Evolutionary conservation across 306 rosid genomes (phyloP).

Genomic region (Vigna nakashimae): DNA sequence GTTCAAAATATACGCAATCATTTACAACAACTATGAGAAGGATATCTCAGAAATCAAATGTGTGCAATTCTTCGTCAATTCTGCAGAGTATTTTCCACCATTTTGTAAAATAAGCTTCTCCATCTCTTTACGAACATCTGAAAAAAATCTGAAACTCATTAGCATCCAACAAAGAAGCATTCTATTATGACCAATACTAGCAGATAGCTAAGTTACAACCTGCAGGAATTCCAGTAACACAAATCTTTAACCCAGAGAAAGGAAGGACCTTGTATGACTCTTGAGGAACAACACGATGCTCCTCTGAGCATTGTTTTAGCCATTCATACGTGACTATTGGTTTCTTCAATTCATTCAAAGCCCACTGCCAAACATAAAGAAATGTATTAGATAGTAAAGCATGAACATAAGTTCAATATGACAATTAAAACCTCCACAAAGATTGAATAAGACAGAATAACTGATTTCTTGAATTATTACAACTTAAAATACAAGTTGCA

Average conservation of each 20-base stretch:
- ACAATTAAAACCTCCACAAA: conserved; percentile 23
- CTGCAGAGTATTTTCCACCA: conserved; percentile 93
- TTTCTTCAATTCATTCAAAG: conserved; percentile 86
- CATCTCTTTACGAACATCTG: conserved; percentile 86
- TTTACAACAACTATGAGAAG: conserved; percentile 54
- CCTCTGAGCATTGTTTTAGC: conserved; percentile 91
- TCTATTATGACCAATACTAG: conserved; percentile 41
- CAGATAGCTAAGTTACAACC: conserved; percentile 61
- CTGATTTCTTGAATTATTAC: conserved; percentile 26
- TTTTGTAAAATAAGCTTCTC: conserved; percentile 71
- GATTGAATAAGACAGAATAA: conserved; percentile 9
- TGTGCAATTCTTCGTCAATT: conserved; percentile 85
- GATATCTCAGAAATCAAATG: conserved; percentile 95
- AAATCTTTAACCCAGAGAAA: conserved; percentile 85
- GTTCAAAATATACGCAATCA: conserved; percentile 35
- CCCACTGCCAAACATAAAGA: conserved; percentile 76
- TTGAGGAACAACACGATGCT: conserved; percentile 92
- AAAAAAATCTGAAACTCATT: conserved; percentile 48
- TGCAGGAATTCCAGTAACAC: conserved; percentile 83
- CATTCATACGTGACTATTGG: conserved; percentile 84
- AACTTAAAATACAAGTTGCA: conserved; percentile 34
- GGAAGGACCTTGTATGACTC: conserved; percentile 90
- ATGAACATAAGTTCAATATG: conserved; percentile 12
- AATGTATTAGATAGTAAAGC: conserved; percentile 41
- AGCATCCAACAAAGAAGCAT: conserved; percentile 43